Evolutionary conservation across 768 basidiomycete species (phyloP).

Genomic region (Auricularia sp.): DNA sequence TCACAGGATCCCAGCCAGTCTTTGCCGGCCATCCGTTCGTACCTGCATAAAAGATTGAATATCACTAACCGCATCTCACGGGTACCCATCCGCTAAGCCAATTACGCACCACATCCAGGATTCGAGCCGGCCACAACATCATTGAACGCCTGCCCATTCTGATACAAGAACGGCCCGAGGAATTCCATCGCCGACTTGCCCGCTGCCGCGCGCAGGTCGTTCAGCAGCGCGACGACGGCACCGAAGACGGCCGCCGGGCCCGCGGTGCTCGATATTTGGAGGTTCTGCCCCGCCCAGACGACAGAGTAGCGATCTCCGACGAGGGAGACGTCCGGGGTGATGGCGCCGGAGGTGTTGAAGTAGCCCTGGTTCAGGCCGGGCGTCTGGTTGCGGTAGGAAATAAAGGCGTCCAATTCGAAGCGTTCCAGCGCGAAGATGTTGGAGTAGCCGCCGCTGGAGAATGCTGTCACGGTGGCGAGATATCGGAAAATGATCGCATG

Average conservation of each 20-base stretch:
- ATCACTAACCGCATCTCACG: no score
- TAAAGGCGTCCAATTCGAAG: constrained; percentile 32
- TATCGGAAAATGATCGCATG: no score
- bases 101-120: not conserved
- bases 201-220: constrained; percentile 22
- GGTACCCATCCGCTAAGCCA: no score
- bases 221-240: constrained; percentile 27
- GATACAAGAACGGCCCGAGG: constrained; percentile 28
- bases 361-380: constrained; percentile 20
- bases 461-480: constrained; percentile 12
- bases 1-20: no score
- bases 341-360: constrained; percentile 30
- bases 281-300: constrained; percentile 35
- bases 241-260: constrained; percentile 26
- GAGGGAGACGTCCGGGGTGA: constrained; percentile 40
- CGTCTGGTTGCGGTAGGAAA: constrained; percentile 24
- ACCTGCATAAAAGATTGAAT: no score
- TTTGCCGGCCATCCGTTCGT: no score
- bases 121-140: constrained; percentile 9
- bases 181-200: constrained; percentile 25
- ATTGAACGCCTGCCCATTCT: constrained; percentile 9
- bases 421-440: constrained; percentile 25
- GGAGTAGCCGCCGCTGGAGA: constrained; percentile 67
- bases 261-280: constrained; percentile 36
- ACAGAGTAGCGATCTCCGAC: constrained; percentile 28